Evolutionary conservation across 2,329 filamentous ascomycete species (phyloP).

Genomic region (Sporothrix pseudoabietina): DNA sequence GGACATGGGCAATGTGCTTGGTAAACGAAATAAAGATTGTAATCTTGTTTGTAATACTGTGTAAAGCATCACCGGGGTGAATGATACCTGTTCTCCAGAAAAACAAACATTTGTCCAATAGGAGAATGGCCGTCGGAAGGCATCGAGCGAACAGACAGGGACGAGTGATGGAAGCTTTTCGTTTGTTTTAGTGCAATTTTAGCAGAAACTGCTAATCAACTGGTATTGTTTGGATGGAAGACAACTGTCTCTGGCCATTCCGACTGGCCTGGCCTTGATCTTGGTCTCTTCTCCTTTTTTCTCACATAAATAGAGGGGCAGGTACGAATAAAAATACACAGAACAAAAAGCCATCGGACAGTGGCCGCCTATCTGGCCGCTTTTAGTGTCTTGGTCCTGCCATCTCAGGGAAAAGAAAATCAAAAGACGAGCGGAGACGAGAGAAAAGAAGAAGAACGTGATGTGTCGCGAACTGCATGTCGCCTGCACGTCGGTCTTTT

Average conservation of each 20-base stretch:
- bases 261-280: background rate
- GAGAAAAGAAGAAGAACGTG: background rate
- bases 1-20: background rate
- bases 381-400: background rate
- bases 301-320: background rate
- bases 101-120: background rate
- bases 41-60: no score
- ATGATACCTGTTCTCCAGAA: background rate
- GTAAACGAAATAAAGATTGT: background rate
- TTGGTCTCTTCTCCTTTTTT: background rate
- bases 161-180: background rate
- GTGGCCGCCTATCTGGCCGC: background rate
- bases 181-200: background rate
- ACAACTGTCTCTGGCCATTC: background rate
- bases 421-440: background rate
- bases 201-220: background rate
- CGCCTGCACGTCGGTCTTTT: slow-evolving; percentile 2
- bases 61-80: background rate
- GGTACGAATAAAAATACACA: background rate
- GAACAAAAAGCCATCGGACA: slow-evolving; percentile 1
- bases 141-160: background rate
- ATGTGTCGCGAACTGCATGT: background rate
- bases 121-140: background rate
- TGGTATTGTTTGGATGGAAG: background rate
- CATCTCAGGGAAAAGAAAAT: background rate